Evolutionary conservation across 148 eudicot genomes (phyloP).

Genomic region (Camellia sinensis): DNA sequence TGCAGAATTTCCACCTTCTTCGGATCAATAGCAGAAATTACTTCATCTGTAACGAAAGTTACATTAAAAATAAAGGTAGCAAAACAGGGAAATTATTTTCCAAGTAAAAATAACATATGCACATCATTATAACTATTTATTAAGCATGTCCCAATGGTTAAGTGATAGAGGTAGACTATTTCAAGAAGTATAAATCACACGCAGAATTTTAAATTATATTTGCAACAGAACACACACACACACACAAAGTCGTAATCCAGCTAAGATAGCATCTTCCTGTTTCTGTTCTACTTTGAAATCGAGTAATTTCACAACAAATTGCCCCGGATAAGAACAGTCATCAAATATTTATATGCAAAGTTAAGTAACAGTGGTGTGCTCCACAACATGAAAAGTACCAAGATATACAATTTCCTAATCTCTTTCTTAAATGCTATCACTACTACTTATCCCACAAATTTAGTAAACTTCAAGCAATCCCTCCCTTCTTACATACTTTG

Average conservation of each 20-base stretch:
- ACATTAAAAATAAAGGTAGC: no score
- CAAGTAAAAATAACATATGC: no score
- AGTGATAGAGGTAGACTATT: no score
- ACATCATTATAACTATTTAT: no score
- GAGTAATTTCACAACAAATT: background rate
- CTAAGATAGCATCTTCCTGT: background rate
- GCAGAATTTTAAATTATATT: conserved; percentile 13
- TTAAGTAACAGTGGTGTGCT: background rate
- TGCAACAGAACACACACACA: background rate
- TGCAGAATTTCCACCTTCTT: background rate
- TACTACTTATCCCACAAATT: background rate
- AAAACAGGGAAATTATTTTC: background rate
- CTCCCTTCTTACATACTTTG: background rate
- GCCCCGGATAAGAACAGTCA: background rate
- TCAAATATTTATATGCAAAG: background rate
- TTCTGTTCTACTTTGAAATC: background rate
- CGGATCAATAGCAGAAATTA: no score
- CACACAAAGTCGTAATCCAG: background rate
- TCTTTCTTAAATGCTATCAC: no score
- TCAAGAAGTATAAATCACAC: no score
- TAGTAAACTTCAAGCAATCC: background rate
- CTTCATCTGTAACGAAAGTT: no score
- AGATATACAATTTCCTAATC: no score
- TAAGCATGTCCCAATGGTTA: no score
- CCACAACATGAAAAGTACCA: background rate